Evolutionary conservation across 2,329 filamentous ascomycete species (phyloP).

Genomic region (Aspergillus japonicus): DNA sequence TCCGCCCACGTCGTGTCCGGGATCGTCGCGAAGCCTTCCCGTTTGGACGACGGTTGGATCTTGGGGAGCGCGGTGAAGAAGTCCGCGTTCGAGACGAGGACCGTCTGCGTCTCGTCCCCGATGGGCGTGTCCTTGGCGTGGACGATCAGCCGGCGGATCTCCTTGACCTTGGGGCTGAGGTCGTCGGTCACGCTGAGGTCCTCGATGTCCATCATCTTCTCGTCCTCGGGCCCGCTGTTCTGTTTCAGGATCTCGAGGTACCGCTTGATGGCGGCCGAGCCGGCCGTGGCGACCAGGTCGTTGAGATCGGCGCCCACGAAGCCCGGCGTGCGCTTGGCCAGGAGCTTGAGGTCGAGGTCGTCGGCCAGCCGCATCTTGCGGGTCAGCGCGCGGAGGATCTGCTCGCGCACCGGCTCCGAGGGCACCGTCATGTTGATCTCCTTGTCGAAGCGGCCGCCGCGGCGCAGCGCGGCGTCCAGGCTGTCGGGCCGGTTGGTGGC

Average conservation of each 20-base stretch:
- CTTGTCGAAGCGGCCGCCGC: conserved; percentile 74
- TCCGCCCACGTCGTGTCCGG: conserved; percentile 91
- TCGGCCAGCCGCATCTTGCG: conserved; percentile 62
- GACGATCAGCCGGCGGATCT: conserved; percentile 53
- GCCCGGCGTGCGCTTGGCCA: conserved; percentile 84
- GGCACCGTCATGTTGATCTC: conserved; percentile 88
- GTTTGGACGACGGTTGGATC: conserved; percentile 77
- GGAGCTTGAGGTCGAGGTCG: conserved; percentile 68
- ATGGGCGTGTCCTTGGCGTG: conserved; percentile 53
- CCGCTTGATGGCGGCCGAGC: conserved; percentile 62
- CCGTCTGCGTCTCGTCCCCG: conserved; percentile 54
- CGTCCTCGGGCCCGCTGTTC: conserved; percentile 39
- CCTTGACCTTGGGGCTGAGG: conserved; percentile 42
- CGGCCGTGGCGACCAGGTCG: conserved; percentile 66
- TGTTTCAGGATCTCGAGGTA: conserved; percentile 55
- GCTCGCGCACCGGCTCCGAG: conserved; percentile 70
- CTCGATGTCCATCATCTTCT: conserved; percentile 54
- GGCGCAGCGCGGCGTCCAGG: conserved; percentile 73
- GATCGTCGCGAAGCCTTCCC: conserved; percentile 92
- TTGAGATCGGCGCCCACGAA: conserved; percentile 90
- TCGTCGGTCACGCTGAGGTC: conserved; percentile 22
- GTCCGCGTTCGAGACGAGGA: conserved; percentile 63
- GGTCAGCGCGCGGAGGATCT: conserved; percentile 74
- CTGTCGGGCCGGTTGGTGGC: conserved; percentile 88
- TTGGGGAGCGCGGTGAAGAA: conserved; percentile 73